Conservation (phyloP, 2,329 filamentous ascomycete species). For the Monosporascus sp. region DNA sequence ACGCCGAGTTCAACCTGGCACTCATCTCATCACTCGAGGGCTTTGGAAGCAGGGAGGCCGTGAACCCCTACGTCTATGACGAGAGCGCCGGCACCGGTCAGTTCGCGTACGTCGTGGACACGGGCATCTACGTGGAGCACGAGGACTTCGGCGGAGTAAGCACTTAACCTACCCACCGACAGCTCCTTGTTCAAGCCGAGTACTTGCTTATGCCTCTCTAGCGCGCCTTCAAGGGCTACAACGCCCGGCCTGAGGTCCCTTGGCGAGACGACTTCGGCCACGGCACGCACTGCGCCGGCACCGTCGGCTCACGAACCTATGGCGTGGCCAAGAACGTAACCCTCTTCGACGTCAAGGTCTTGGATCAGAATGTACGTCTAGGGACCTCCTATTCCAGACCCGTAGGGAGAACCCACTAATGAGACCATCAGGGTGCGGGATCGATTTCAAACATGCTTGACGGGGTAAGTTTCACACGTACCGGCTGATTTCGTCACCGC, state of each 20-base stretch:
- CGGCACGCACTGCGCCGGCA: conserved; percentile 29
- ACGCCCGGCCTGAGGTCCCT: conserved; percentile 9
- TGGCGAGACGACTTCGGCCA: conserved; percentile 26
- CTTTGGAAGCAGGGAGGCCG: conserved; percentile 9
- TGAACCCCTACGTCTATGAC: conserved; percentile 18
- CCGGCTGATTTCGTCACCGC: too few species aligned
- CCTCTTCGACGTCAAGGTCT: conserved; percentile 13
- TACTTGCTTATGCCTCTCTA: neutral
- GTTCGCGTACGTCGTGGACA: conserved; percentile 39
- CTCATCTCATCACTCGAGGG: conserved; percentile 13
- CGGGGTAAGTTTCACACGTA: neutral
- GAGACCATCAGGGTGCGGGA: conserved; percentile 4
- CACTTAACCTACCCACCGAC: too few species aligned
- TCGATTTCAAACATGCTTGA: neutral
- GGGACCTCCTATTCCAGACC: conserved; percentile 6
- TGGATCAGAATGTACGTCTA: conserved; percentile 9
- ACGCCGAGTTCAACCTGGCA: conserved; percentile 3
- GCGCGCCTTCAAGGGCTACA: conserved; percentile 11
- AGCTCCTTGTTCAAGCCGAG: too few species aligned
- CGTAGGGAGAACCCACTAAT: conserved; percentile 8
- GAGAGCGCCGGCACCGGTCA: conserved; percentile 15
- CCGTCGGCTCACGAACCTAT: conserved; percentile 11
- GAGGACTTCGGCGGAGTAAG: conserved; percentile 11
- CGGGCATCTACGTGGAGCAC: conserved; percentile 34
- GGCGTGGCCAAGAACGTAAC: conserved; percentile 19